Percentiles rank a stretch among this genome's conserved stretches.
These are phyloP conservation scores for Fraxinus paxiana DNA, from an alignment of 305 asterid genomes.

Conservation along the genomic window DNA sequence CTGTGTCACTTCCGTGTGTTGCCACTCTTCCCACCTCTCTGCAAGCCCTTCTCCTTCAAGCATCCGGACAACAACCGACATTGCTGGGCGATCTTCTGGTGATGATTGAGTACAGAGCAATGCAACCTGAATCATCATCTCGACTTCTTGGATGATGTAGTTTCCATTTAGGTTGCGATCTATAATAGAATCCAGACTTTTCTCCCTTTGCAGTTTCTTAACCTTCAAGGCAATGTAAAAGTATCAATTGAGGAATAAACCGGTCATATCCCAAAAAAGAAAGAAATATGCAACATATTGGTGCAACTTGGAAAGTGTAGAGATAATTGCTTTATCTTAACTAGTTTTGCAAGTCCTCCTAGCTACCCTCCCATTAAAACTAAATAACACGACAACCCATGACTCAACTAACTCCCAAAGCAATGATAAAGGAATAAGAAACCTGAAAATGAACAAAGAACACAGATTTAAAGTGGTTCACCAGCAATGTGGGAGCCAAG, in stretches of 20 bases:
- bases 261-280: not conserved
- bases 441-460: not conserved
- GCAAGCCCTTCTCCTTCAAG: slow-evolving; percentile 91
- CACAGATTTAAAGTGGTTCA: not conserved
- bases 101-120: slow-evolving; percentile 76
- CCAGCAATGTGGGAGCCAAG: not conserved
- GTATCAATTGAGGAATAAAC: not conserved
- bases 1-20: slow-evolving; percentile 67
- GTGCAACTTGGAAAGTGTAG: not conserved
- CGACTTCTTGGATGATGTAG: slow-evolving; percentile 66
- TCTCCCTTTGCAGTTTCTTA: slow-evolving; percentile 76
- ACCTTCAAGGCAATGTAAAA: slow-evolving; percentile 37
- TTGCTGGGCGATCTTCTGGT: slow-evolving; percentile 83
- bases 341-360: not conserved
- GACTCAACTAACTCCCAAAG: not conserved
- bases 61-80: slow-evolving; percentile 90
- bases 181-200: slow-evolving; percentile 57
- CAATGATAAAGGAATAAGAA: not conserved
- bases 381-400: not conserved
- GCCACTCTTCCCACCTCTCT: slow-evolving; percentile 94
- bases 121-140: slow-evolving; percentile 91
- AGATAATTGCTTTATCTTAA: not conserved
- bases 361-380: not conserved
- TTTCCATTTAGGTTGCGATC: slow-evolving; percentile 54
- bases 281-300: not conserved